Percentiles rank a stretch among this genome's conserved stretches.
These are phyloP conservation scores for Xylariaceae sp. DNA, from an alignment of 2,329 filamentous ascomycete genomes.

Conservation along the genomic window DNA sequence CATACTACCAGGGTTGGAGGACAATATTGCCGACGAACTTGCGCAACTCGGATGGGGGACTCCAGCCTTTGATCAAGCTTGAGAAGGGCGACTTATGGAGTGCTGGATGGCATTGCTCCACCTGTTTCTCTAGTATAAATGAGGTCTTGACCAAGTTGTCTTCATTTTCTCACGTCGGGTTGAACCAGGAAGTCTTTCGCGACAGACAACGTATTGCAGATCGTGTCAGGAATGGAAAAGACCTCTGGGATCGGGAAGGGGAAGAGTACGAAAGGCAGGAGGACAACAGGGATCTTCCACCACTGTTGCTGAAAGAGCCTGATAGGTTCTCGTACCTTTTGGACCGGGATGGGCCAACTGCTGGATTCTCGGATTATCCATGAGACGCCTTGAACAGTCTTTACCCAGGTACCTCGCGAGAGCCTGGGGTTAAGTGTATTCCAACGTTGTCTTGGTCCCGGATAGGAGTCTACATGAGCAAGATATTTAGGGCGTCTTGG, in stretches of 20 bases:
- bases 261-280: constrained; percentile 46
- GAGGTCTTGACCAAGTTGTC: constrained; percentile 53
- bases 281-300: constrained; percentile 48
- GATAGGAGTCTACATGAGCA: too few species aligned
- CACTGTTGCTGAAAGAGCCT: constrained; percentile 36
- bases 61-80: constrained; percentile 31
- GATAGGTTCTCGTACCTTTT: constrained; percentile 42
- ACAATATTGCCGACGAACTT: constrained; percentile 53
- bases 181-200: constrained; percentile 46
- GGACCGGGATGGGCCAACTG: constrained; percentile 39
- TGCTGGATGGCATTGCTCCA: constrained; percentile 59
- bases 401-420: too few species aligned
- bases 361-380: constrained; percentile 45
- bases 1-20: constrained; percentile 43
- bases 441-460: too few species aligned
- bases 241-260: constrained; percentile 48
- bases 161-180: constrained; percentile 50
- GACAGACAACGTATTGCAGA: constrained; percentile 45
- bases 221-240: constrained; percentile 46
- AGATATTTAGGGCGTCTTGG: too few species aligned
- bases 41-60: constrained; percentile 41
- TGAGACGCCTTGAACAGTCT: too few species aligned
- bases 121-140: constrained; percentile 52
- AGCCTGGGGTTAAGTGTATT: too few species aligned
- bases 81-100: constrained; percentile 33